Conservation (phyloP, 768 basidiomycete genomes). For the Termitomyces sp. region DNA sequence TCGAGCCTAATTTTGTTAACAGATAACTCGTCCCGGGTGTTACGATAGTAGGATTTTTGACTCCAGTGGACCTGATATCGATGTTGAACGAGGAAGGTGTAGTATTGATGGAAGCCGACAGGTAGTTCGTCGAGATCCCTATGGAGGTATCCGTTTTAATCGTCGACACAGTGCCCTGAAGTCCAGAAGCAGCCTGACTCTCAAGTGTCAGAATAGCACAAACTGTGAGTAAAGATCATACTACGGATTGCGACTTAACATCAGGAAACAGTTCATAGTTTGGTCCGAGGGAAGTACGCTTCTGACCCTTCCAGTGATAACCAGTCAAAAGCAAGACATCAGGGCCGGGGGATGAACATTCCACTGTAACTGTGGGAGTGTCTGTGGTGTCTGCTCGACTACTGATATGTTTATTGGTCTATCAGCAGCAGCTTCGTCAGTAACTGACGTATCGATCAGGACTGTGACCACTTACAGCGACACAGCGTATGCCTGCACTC, state of each 20-base stretch:
- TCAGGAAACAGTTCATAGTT: conserved; percentile 29
- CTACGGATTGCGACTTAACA: conserved; percentile 17
- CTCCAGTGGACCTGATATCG: conserved; percentile 22
- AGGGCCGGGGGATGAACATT: conserved; percentile 27
- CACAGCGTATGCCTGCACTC: conserved; percentile 23
- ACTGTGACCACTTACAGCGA: conserved; percentile 18
- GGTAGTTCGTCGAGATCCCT: conserved; percentile 17
- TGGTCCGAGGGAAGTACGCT: conserved; percentile 17
- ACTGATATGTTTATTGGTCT: conserved; percentile 26
- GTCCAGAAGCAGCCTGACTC: conserved; percentile 12
- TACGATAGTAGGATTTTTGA: conserved; percentile 18
- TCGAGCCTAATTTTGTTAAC: conserved; percentile 28
- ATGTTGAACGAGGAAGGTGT: conserved; percentile 24
- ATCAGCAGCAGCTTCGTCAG: neutral
- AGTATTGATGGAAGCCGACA: conserved; percentile 26
- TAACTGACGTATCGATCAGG: neutral
- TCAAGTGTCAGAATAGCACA: conserved; percentile 4
- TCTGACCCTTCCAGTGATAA: conserved; percentile 27
- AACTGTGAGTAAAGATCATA: conserved; percentile 1
- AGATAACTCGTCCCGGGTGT: conserved; percentile 17
- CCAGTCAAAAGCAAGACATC: conserved; percentile 28
- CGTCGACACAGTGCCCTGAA: neutral
- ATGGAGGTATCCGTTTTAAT: conserved; percentile 20
- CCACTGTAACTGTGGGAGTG: conserved; percentile 27
- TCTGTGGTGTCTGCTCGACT: conserved; percentile 32